Evolutionary conservation across 148 eudicot genomes (phyloP), one percentile per base, ranked within the genome.

Genomic region (Rhododendron williamsianum): DNA sequence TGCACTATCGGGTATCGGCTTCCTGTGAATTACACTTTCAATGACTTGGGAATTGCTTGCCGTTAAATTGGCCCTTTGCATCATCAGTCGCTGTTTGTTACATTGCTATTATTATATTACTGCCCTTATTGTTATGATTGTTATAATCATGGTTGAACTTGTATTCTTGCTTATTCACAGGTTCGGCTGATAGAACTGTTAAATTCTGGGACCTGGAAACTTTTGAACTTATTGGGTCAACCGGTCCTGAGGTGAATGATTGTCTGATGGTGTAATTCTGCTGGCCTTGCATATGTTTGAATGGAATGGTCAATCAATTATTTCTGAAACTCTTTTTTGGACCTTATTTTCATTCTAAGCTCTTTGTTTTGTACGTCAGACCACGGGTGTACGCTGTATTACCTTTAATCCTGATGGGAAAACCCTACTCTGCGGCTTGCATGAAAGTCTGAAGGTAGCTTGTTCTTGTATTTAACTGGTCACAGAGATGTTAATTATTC

Each of bases 151-250:
- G 36, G 16, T 25, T 69, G 16, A 82, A 46, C 81, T 52, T 81
- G n/a, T n/a, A 41, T n/a, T 35, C 36, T 83, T 77, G 46, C 51
- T 76, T 63, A 52, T 86, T 49, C 63, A 63, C 90, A 95, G 98
- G 98, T 84, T 94, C 98, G 52, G 93, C 98, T 86, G 98, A 95
- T 83, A 92, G 88, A 89, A 97, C 99, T 46, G 99, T 97, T 72
- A 97, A 95, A 87, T 97, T 95, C 86, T 97, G 98, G 98, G 99
- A 97, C 88, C 98, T 97, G 86, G 99, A 97, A 88, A 95, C 99
- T 76, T 97, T 97, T 91, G 99, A 97, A 90, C 98, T 94, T 69
- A 97, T 95, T 86, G 99, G 99, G 80, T 93, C 98, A 16, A 90
- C 99, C 89, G 98, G 98, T 80, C 95, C 99, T 45, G 99, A 97